Percentiles rank a stretch among this genome's conserved stretches.
These are phyloP conservation scores for Coemansia sp. DNA, from an alignment of 192 early-diverging fungal species.

Conservation along the genomic window DNA sequence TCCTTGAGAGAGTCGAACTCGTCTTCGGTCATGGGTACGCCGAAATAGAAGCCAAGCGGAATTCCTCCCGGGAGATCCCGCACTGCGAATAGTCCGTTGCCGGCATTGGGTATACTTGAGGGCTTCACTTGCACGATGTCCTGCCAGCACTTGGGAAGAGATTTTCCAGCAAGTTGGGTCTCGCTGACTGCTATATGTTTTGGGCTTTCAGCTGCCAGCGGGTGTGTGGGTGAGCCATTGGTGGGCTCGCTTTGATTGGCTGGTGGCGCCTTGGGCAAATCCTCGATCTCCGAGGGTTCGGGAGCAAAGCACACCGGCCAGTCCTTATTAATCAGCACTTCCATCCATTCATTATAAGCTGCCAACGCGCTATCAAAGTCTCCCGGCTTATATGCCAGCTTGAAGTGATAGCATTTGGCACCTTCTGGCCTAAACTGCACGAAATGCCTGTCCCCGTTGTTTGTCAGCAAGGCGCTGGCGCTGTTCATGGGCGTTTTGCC, in stretches of 20 bases:
- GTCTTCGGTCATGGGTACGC: constrained; percentile 93
- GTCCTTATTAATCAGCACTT: constrained; percentile 65
- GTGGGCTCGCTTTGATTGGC: no score
- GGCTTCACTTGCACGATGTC: constrained; percentile 65
- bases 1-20: constrained; percentile 91
- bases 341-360: constrained; percentile 74
- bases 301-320: constrained; percentile 85
- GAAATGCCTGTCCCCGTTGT: constrained; percentile 76
- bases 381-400: constrained; percentile 75
- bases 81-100: constrained; percentile 73
- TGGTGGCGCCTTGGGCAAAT: no score
- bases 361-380: constrained; percentile 69
- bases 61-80: constrained; percentile 69
- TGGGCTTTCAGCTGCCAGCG: background rate
- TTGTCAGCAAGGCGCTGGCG: constrained; percentile 71
- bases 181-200: background rate
- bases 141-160: constrained; percentile 46
- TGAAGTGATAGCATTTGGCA: constrained; percentile 68
- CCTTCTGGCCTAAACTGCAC: constrained; percentile 67
- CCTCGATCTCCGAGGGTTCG: background rate
- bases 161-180: background rate
- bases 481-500: constrained; percentile 87
- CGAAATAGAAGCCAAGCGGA: constrained; percentile 90
- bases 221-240: no score
- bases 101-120: constrained; percentile 66